A percentile compares a stretch with the other conserved stretches of the same genome.
Conservation (phyloP, 768 basidiomycete genomes). For the Naganishia onofrii region DNA sequence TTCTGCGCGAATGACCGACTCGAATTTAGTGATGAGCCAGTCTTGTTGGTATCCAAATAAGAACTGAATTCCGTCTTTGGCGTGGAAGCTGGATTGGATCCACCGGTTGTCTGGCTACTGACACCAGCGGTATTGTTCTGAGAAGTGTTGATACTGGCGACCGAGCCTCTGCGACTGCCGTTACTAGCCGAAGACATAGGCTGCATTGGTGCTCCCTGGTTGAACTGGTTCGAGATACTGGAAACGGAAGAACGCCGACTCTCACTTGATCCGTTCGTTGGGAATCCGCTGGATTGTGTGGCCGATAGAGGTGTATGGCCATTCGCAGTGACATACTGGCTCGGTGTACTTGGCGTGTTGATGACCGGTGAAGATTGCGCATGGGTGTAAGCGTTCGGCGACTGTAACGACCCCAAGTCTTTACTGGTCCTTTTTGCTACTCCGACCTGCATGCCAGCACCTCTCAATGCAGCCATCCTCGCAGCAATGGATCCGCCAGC, state of each 20-base stretch:
- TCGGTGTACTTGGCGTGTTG: neutral
- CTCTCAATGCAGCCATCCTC: slow-evolving; percentile 70
- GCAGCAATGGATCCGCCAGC: slow-evolving; percentile 74
- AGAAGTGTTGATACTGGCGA: neutral
- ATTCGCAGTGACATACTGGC: slow-evolving; percentile 9
- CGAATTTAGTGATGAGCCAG: slow-evolving; percentile 13
- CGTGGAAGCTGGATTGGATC: neutral
- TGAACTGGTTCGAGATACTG: neutral
- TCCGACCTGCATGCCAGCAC: slow-evolving; percentile 66
- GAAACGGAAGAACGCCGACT: slow-evolving; percentile 1
- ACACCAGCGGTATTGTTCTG: neutral
- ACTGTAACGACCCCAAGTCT: slow-evolving; percentile 46
- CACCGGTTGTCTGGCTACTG: neutral
- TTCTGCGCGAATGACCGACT: slow-evolving; percentile 2
- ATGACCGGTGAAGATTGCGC: neutral
- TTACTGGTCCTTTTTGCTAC: slow-evolving; percentile 63
- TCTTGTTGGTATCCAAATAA: slow-evolving; percentile 20
- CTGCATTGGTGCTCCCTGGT: neutral
- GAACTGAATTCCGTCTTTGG: neutral
- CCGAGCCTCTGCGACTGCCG: slow-evolving; percentile 5
- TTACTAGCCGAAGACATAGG: neutral
- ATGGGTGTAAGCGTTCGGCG: neutral
- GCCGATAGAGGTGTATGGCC: neutral
- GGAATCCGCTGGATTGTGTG: neutral
- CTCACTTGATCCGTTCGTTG: neutral